phyloP scores from a whole-genome alignment of 306 rosid genomes.

The Vachellia pachyceras region DNA sequence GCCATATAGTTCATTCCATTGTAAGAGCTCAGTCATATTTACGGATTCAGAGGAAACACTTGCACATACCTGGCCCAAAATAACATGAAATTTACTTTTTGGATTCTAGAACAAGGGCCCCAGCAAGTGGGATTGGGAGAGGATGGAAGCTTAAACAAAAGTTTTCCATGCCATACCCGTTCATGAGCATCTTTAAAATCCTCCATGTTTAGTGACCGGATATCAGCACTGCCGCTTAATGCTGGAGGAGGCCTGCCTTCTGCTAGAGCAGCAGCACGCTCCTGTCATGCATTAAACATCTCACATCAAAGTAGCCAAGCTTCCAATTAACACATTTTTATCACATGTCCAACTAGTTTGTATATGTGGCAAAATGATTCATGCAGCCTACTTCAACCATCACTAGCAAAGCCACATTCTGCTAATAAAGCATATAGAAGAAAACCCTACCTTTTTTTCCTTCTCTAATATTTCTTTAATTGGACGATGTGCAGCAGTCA shows the following conservation, averaged over 20 bases:
- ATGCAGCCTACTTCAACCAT: slow-evolving; percentile 17
- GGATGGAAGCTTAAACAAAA: neutral
- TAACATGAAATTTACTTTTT: slow-evolving; percentile 15
- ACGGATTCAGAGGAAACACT: slow-evolving; percentile 94
- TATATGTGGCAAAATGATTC: neutral
- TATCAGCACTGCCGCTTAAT: slow-evolving; percentile 84
- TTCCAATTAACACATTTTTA: neutral
- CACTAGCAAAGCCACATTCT: slow-evolving; percentile 6
- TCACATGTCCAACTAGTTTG: neutral
- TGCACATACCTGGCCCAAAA: slow-evolving; percentile 78
- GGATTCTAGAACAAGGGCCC: neutral
- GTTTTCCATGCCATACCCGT: slow-evolving; percentile 54
- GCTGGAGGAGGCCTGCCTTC: slow-evolving; percentile 92
- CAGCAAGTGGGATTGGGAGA: neutral
- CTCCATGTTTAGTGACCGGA: slow-evolving; percentile 82
- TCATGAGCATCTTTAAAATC: slow-evolving; percentile 92
- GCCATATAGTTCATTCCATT: slow-evolving; percentile 97
- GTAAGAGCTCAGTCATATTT: slow-evolving; percentile 91
- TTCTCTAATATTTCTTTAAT: slow-evolving; percentile 94
- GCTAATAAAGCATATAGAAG: slow-evolving; percentile 17
- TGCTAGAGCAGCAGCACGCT: slow-evolving; percentile 73
- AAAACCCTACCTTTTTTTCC: slow-evolving; percentile 81
- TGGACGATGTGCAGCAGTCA: slow-evolving; percentile 96
- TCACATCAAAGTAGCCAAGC: slow-evolving; percentile 9
- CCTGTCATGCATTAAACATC: slow-evolving; percentile 56